phyloP scores from a whole-genome alignment of 306 rosid genomes.

The Senna siamea region DNA sequence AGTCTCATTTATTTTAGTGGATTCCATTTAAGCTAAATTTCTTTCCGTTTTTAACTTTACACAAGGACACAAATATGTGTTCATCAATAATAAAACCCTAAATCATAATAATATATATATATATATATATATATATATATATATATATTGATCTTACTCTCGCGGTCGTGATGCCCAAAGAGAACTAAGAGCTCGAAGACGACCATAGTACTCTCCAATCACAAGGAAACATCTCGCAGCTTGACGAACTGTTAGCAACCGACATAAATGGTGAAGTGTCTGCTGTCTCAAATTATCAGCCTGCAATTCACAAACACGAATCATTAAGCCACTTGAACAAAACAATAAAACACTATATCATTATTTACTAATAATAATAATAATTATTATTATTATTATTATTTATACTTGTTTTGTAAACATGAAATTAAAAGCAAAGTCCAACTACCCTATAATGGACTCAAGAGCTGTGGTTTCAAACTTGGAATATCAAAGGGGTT shows the following conservation, averaged over 20 bases:
- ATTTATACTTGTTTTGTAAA: not conserved
- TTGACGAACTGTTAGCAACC: constrained; percentile 77
- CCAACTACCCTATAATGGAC: constrained; percentile 27
- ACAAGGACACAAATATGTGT: no score
- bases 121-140: no score
- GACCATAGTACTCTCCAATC: constrained; percentile 76
- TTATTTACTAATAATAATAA: no score
- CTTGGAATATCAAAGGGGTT: constrained; percentile 25
- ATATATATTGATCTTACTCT: constrained; percentile 73
- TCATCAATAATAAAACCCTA: no score
- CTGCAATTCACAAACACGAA: constrained; percentile 45
- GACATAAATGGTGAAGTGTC: constrained; percentile 80
- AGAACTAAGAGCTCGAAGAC: constrained; percentile 89
- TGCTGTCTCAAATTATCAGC: constrained; percentile 94
- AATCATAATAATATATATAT: no score
- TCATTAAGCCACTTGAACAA: no score
- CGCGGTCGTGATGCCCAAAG: constrained; percentile 87
- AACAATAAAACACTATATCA: no score
- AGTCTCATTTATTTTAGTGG: no score
- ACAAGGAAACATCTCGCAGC: constrained; percentile 77
- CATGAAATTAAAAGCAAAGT: not conserved
- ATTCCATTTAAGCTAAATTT: no score
- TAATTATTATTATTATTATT: no score
- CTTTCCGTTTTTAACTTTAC: no score
- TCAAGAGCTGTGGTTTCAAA: not conserved